These are phyloP conservation scores for Crithidia brevicula DNA, from an alignment of 208 protist genomes.

Conservation along the genomic window DNA sequence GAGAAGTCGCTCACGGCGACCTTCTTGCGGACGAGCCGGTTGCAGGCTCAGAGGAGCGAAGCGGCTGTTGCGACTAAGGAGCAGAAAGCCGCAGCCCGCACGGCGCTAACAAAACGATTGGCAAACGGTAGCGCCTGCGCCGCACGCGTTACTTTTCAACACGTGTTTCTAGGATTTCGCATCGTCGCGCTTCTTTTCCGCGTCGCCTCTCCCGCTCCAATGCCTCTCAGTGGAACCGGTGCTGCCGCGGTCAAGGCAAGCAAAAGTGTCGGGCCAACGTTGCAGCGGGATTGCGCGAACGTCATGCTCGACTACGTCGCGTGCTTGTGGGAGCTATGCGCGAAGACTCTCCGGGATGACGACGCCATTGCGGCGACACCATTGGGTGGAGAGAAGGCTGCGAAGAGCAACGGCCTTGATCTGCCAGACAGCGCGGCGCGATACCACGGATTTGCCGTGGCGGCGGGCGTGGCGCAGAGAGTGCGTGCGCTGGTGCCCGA, in stretches of 20 bases:
- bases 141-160: conserved; percentile 24
- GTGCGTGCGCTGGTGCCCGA: conserved; percentile 20
- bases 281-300: conserved; percentile 43
- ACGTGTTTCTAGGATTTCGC: conserved; percentile 30
- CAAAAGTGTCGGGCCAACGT: conserved; percentile 8
- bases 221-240: background rate
- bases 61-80: background rate
- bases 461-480: conserved; percentile 28
- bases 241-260: conserved; percentile 2
- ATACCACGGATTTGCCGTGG: conserved; percentile 52
- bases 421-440: conserved; percentile 34
- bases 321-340: conserved; percentile 55
- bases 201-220: background rate
- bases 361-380: background rate
- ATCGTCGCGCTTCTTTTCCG: conserved; percentile 34
- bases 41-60: background rate
- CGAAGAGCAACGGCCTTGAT: conserved; percentile 8
- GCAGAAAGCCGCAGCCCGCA: background rate
- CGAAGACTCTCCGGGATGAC: conserved; percentile 8
- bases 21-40: conserved; percentile 12
- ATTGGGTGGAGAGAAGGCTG: background rate
- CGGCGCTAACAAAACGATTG: background rate
- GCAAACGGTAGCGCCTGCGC: background rate
- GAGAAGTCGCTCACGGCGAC: conserved; percentile 20
- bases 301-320: conserved; percentile 76